These are phyloP conservation scores for Breynia disticha DNA, from an alignment of 441 rosid genomes.

Conservation along the genomic window DNA sequence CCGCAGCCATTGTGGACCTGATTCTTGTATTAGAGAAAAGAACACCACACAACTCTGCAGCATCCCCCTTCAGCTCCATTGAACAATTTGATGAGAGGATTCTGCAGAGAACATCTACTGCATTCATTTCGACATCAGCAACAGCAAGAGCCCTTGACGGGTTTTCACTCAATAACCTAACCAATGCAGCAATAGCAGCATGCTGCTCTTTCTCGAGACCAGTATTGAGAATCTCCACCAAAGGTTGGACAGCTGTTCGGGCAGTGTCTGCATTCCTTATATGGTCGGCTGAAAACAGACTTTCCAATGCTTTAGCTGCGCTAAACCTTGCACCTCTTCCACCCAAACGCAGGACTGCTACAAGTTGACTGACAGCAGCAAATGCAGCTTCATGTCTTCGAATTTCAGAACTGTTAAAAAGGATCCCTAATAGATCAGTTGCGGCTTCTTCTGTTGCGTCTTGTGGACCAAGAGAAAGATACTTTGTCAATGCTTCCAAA, in stretches of 20 bases:
- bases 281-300: constrained; percentile 95
- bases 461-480: constrained; percentile 97
- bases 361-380: constrained; percentile 95
- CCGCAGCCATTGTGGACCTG: constrained; percentile 98
- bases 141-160: constrained; percentile 93
- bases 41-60: constrained; percentile 97
- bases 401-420: constrained; percentile 88
- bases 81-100: constrained; percentile 93
- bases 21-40: constrained; percentile 90
- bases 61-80: constrained; percentile 97
- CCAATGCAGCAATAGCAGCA: constrained; percentile 97
- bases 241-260: constrained; percentile 95
- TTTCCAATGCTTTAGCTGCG: constrained; percentile 97
- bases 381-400: constrained; percentile 96
- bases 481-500: constrained; percentile 89
- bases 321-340: constrained; percentile 97
- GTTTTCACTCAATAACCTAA: constrained; percentile 92
- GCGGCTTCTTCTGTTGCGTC: constrained; percentile 99
- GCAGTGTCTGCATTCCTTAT: constrained; percentile 93
- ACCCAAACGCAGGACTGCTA: constrained; percentile 95
- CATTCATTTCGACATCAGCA: constrained; percentile 99
- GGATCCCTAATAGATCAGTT: constrained; percentile 83
- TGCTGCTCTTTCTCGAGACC: constrained; percentile 98
- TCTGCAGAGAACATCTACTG: constrained; percentile 97
- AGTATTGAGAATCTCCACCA: constrained; percentile 94